phyloP scores from a whole-genome alignment of 176 grass and related monocot genomes.

The Bothriochloa decipiens region DNA sequence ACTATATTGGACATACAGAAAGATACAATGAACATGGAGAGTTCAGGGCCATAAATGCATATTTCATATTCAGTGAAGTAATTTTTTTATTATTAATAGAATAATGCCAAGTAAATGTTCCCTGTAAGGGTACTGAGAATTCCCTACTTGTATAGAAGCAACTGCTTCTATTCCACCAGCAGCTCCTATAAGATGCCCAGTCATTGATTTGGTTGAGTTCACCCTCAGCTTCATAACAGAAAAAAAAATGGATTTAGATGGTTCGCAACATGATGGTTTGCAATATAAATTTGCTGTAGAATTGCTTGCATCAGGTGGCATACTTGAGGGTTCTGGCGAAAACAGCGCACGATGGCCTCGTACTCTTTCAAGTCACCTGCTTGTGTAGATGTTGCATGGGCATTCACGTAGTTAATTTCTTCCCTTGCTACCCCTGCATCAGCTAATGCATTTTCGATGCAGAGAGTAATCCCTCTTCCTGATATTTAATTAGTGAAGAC shows the following conservation, averaged over 20 bases:
- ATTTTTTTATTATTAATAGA: background rate
- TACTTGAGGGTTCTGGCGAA: slow-evolving; percentile 86
- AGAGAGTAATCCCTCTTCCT: slow-evolving; percentile 91
- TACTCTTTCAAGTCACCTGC: slow-evolving; percentile 96
- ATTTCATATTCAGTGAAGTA: background rate
- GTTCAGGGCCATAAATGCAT: background rate
- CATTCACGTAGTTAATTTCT: slow-evolving; percentile 97
- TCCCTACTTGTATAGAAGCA: slow-evolving; percentile 81
- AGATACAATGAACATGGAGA: background rate
- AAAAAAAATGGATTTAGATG: slow-evolving; percentile 35
- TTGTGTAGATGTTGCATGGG: slow-evolving; percentile 96
- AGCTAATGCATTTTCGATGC: slow-evolving; percentile 89
- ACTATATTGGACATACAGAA: slow-evolving; percentile 15
- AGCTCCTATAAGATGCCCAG: slow-evolving; percentile 92
- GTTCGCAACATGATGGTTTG: slow-evolving; percentile 28
- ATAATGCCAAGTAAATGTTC: background rate
- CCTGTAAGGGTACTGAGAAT: slow-evolving; percentile 11
- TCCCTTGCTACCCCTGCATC: slow-evolving; percentile 86
- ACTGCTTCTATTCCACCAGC: slow-evolving; percentile 97
- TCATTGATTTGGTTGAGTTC: slow-evolving; percentile 99
- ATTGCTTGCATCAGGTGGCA: slow-evolving; percentile 37
- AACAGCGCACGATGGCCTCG: slow-evolving; percentile 84
- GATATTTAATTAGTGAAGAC: slow-evolving; percentile 45
- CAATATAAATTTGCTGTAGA: background rate
- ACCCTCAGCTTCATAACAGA: slow-evolving; percentile 69